Conservation (phyloP, 1,284 basidiomycete species). For the Ceratobasidium sp. region DNA sequence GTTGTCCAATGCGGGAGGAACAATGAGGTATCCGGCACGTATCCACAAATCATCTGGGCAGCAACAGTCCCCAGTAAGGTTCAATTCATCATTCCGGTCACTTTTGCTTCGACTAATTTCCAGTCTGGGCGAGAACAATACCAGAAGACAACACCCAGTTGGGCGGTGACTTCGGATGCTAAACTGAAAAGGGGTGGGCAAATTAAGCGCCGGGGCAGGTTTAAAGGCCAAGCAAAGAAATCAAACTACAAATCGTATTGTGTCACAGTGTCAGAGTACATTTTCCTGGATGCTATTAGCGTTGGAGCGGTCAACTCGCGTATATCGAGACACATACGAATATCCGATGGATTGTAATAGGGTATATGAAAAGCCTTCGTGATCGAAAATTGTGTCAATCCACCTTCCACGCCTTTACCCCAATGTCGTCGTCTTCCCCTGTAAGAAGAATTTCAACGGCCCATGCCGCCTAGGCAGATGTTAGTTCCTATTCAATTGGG, state of each 20-base stretch:
- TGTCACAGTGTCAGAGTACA: slow-evolving; percentile 37
- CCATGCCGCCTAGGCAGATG: slow-evolving; percentile 69
- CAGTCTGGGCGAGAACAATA: slow-evolving; percentile 37
- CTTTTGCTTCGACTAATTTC: slow-evolving; percentile 23
- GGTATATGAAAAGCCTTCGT: slow-evolving; percentile 12
- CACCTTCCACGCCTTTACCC: slow-evolving; percentile 78
- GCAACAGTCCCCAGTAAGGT: slow-evolving; percentile 6
- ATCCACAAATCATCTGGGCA: slow-evolving; percentile 42
- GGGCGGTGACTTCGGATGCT: slow-evolving; percentile 22
- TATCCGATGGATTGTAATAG: slow-evolving; percentile 10
- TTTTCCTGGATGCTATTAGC: slow-evolving; percentile 31
- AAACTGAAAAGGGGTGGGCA: slow-evolving; percentile 17
- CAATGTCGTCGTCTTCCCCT: slow-evolving; percentile 76
- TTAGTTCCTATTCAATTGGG: not conserved
- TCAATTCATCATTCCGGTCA: slow-evolving; percentile 30
- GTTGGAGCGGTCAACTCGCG: not conserved
- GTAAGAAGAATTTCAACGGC: slow-evolving; percentile 82
- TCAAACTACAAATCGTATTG: slow-evolving; percentile 23
- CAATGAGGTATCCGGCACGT: slow-evolving; percentile 31
- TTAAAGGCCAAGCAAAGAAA: slow-evolving; percentile 6
- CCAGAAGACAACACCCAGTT: slow-evolving; percentile 19
- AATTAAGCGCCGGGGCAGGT: slow-evolving; percentile 6
- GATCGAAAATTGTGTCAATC: slow-evolving; percentile 63
- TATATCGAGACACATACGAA: slow-evolving; percentile 37
- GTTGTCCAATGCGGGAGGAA: slow-evolving; percentile 24